phyloP scores from a whole-genome alignment of 2,329 filamentous ascomycete species.

The Fusarium chuoi region DNA sequence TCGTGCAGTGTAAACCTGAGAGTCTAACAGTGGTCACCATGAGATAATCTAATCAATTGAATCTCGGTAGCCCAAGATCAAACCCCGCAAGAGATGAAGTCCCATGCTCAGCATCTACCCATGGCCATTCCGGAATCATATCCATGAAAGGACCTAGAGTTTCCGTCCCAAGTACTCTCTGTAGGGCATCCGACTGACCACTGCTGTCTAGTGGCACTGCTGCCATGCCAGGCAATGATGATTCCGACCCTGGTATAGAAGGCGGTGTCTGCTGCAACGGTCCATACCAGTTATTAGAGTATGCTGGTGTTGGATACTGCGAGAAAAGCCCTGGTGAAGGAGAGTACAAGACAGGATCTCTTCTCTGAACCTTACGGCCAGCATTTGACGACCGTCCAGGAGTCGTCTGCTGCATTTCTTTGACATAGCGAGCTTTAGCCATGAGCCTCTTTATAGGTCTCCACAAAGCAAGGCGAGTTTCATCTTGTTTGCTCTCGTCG shows the following conservation, averaged over 20 bases:
- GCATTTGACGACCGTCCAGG: rapidly evolving
- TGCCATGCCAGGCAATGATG: rapidly evolving
- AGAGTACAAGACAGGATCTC: neutral
- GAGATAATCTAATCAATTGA: neutral
- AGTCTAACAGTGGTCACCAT: rapidly evolving
- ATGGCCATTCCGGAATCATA: neutral
- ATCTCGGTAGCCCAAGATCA: neutral
- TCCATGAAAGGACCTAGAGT: neutral
- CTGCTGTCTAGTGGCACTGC: neutral
- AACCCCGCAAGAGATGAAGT: neutral
- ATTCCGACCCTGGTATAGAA: neutral
- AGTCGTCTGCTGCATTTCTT: neutral
- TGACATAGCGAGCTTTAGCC: neutral
- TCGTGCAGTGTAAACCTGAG: rapidly evolving
- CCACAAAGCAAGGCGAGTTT: neutral
- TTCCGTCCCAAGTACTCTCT: neutral
- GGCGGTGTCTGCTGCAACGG: neutral
- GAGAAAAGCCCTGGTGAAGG: neutral
- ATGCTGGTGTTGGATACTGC: neutral
- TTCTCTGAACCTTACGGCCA: rapidly evolving
- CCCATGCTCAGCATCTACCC: neutral
- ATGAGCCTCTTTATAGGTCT: neutral
- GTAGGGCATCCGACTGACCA: neutral
- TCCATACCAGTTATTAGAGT: neutral
- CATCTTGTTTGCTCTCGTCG: neutral